These are phyloP conservation scores for Ustilago lituana DNA, from an alignment of 1,284 basidiomycete species.

Conservation along the genomic window DNA sequence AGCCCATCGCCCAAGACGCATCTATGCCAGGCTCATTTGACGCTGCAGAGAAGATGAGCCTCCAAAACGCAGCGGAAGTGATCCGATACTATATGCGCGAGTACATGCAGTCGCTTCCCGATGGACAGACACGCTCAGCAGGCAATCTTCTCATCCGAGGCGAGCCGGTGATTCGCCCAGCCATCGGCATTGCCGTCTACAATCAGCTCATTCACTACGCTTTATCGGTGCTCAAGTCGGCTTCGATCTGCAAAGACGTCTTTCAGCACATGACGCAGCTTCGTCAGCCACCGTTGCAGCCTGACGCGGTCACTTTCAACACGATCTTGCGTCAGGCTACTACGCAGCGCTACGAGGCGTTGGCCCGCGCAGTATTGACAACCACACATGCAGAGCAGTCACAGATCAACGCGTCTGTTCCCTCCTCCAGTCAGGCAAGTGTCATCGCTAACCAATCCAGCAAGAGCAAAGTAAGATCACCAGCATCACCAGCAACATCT, in stretches of 20 bases:
- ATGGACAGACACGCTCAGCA: slow-evolving; percentile 19
- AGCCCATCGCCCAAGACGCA: neutral
- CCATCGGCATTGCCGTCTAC: slow-evolving; percentile 28
- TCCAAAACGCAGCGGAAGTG: slow-evolving; percentile 14
- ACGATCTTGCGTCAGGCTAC: slow-evolving; percentile 48
- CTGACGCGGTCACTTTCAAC: slow-evolving; percentile 47
- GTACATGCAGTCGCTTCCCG: slow-evolving; percentile 34
- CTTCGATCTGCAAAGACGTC: slow-evolving; percentile 35
- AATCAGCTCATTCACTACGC: slow-evolving; percentile 49
- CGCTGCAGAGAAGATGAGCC: slow-evolving; percentile 5
- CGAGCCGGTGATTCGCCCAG: slow-evolving; percentile 19
- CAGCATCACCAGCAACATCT: neutral
- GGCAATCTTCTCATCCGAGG: slow-evolving; percentile 8
- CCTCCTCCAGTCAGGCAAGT: neutral
- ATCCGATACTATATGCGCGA: slow-evolving; percentile 31
- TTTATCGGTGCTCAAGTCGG: slow-evolving; percentile 22
- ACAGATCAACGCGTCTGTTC: neutral
- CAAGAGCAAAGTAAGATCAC: neutral
- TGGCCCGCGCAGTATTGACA: slow-evolving; percentile 32
- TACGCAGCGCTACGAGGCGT: slow-evolving; percentile 21
- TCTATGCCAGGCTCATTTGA: neutral
- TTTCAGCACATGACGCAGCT: slow-evolving; percentile 41
- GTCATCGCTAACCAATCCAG: neutral
- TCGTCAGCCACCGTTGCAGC: slow-evolving; percentile 32
- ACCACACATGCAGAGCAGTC: slow-evolving; percentile 16